Evolutionary conservation across 179 eudicot species (phyloP), one percentile per base, ranked within the genome.

Genomic region (Silene coronaria): DNA sequence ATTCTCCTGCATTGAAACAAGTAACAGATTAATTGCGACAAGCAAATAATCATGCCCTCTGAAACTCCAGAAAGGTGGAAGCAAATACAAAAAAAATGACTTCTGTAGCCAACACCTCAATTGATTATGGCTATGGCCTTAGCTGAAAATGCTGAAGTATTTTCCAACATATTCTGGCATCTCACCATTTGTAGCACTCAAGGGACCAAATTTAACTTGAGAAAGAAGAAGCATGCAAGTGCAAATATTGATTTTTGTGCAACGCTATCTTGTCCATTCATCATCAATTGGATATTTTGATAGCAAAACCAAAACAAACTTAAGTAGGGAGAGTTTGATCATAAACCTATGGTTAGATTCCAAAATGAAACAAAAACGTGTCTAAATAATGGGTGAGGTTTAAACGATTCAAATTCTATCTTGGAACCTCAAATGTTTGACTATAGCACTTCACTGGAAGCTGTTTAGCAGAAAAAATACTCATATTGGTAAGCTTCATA

Each of bases 1-100:
- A 82, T 88, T 91, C 87, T 95, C 95, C 93, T 85, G 82, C 62
- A 82, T 73, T 61, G 46, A 71, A 38, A 70, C 4, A 67, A 4
- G 36, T 26, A 59, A 38, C 6, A 10, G 42, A 36, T 53, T 62
- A 70, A 61, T 48, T 48, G 5, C 46, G 45, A 78, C 32, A 28
- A 13, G 30, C 64, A 75, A 75, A 73, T 32, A 28, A 72, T 19
- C 57, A 23, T 6, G 62, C 34, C 60, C 1, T 24, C 61, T 7
- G 13, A 51, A 70, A 7, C 28, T 36, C 74, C 24, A 53, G 53
- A 13, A 51, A 7, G 26, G 21, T 17, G 24, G 17, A 51, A 26
- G 51, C 13, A 61, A 9, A 61, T 21, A 61, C 22, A n/a, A 60
- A 22, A 30, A n/a, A 38, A 34, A 28, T 11, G 55, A 70, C 9